Conservation (phyloP, 306 rosid species). For the Malus sylvestris region DNA sequence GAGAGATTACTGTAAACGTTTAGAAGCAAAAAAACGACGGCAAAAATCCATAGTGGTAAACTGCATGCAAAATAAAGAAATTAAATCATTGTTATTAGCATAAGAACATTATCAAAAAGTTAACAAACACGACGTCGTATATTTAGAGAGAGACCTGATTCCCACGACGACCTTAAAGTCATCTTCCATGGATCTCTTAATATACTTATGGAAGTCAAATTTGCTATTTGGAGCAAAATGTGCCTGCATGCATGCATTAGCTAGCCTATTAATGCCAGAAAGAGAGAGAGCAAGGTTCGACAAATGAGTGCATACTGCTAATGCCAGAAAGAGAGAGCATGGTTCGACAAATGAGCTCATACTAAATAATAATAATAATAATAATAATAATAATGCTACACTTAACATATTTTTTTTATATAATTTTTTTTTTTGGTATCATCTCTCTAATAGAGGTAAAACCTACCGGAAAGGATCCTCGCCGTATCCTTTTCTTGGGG, state of each 20-base stretch:
- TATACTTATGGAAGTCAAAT: slow-evolving; percentile 66
- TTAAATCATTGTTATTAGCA: not conserved
- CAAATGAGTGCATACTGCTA: not conserved
- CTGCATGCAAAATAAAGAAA: slow-evolving; percentile 22
- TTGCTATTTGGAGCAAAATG: slow-evolving; percentile 53
- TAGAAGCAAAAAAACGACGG: slow-evolving; percentile 45
- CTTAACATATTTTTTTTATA: too few species aligned
- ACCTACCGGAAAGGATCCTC: too few species aligned
- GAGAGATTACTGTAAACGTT: slow-evolving; percentile 39
- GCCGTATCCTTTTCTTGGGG: too few species aligned
- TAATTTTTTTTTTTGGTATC: too few species aligned
- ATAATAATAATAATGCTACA: too few species aligned
- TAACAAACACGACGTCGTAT: not conserved
- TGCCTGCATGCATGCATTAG: slow-evolving; percentile 31
- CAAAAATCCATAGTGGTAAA: slow-evolving; percentile 52
- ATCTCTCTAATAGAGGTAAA: too few species aligned
- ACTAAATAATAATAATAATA: not conserved
- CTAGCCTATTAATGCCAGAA: too few species aligned
- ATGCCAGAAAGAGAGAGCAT: too few species aligned
- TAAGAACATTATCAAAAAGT: not conserved
- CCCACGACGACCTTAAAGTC: slow-evolving; percentile 70
- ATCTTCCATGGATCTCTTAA: slow-evolving; percentile 70
- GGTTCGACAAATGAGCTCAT: not conserved
- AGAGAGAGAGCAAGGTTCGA: too few species aligned
- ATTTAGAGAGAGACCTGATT: slow-evolving; percentile 34